A percentile compares a stretch with the other conserved stretches of the same genome.
Evolutionary conservation across 2,329 filamentous ascomycete species (phyloP).

Genomic region (Apiospora kogelbergensis): DNA sequence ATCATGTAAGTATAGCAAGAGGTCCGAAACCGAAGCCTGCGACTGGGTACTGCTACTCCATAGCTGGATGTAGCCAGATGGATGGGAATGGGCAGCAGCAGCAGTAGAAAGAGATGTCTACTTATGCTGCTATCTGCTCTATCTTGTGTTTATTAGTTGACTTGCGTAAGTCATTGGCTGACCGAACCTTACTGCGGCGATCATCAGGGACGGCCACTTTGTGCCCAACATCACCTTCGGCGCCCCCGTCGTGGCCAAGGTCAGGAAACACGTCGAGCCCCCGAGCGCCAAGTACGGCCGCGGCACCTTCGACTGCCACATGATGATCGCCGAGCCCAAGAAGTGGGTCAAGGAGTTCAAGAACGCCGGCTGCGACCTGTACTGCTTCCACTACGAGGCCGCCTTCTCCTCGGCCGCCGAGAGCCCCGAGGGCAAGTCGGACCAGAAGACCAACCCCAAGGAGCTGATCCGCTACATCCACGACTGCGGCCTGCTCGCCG

Average conservation of each 20-base stretch:
- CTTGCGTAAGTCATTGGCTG: neutral
- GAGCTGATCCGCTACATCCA: conserved; percentile 92
- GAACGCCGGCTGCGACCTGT: conserved; percentile 92
- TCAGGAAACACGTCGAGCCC: conserved; percentile 79
- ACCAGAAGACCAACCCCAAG: conserved; percentile 74
- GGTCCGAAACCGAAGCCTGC: conserved; percentile 1
- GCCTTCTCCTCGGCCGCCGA: conserved; percentile 86
- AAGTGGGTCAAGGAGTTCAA: conserved; percentile 98
- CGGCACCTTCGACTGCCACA: conserved; percentile 98
- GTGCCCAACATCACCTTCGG: conserved; percentile 99
- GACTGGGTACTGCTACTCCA: neutral
- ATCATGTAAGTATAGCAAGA: conserved; percentile 61
- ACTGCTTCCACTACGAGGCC: conserved; percentile 99
- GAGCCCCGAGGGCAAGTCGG: conserved; percentile 67
- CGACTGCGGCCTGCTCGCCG: conserved; percentile 81
- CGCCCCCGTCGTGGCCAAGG: conserved; percentile 90
- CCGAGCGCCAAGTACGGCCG: conserved; percentile 69
- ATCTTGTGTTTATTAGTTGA: conserved; percentile 3
- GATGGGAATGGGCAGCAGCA: neutral
- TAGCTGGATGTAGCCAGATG: conserved; percentile 1
- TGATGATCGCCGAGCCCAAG: conserved; percentile 99
- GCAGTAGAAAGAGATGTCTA: conserved; percentile 1
- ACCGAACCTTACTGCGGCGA: neutral
- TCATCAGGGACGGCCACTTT: conserved; percentile 91
- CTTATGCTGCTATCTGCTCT: neutral